A percentile compares a stretch with the other conserved stretches of the same genome.
phyloP scores from a whole-genome alignment of 352 stramenopile genomes.

The Pythium insidiosum region DNA sequence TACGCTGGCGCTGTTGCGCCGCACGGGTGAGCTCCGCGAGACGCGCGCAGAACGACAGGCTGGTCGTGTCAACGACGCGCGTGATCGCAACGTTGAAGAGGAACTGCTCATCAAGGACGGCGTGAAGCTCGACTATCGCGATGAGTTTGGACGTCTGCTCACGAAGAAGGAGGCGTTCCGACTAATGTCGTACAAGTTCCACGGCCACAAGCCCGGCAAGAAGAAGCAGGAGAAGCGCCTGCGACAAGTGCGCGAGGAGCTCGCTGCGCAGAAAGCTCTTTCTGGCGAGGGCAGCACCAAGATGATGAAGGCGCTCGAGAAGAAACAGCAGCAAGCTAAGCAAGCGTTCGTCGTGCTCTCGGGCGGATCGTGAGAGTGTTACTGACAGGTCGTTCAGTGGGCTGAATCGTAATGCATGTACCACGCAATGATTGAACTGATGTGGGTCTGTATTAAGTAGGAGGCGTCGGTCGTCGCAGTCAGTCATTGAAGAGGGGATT shows the following conservation, averaged over 20 bases:
- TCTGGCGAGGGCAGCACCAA: constrained; percentile 71
- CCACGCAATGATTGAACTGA: too few species aligned
- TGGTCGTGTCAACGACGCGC: constrained; percentile 92
- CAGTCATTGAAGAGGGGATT: constrained; percentile 52
- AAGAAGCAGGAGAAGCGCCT: constrained; percentile 97
- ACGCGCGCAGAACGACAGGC: constrained; percentile 87
- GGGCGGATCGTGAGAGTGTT: constrained; percentile 49
- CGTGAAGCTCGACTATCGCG: constrained; percentile 95
- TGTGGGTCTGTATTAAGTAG: too few species aligned
- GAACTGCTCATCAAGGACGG: constrained; percentile 81
- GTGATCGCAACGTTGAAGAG: constrained; percentile 88
- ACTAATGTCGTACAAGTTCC: constrained; percentile 98
- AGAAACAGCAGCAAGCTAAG: constrained; percentile 75
- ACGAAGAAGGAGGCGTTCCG: constrained; percentile 98
- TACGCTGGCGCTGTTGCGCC: constrained; percentile 89
- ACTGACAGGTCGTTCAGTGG: too few species aligned
- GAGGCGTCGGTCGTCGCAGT: constrained; percentile 1
- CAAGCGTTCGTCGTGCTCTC: constrained; percentile 82
- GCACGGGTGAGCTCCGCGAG: constrained; percentile 89
- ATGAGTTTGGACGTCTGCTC: constrained; percentile 94
- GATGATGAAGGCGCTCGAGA: constrained; percentile 83
- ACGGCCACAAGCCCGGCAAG: constrained; percentile 95
- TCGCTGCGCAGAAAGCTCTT: constrained; percentile 62
- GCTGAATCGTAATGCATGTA: too few species aligned
- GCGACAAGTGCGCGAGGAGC: constrained; percentile 80